Evolutionary conservation across 106 monocot genomes (phyloP).

Genomic region (Allium cepa): DNA sequence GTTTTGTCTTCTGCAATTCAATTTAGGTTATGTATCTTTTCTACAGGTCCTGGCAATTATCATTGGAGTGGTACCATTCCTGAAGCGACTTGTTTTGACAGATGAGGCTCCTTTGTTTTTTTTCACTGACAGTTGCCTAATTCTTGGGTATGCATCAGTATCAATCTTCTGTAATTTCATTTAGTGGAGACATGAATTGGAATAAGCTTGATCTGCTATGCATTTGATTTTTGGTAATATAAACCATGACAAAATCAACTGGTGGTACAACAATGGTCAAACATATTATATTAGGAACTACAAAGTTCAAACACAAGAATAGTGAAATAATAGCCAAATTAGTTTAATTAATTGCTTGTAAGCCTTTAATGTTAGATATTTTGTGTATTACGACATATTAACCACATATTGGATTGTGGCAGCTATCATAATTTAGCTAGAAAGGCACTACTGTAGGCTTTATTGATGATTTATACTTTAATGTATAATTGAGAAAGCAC

Average conservation of each 20-base stretch:
- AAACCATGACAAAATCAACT: neutral
- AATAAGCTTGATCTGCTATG: neutral
- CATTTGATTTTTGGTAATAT: neutral
- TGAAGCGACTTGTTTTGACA: constrained; percentile 71
- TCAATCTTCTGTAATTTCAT: neutral
- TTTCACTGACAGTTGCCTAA: constrained; percentile 94
- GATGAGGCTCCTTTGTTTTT: constrained; percentile 93
- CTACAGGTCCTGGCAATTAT: constrained; percentile 68
- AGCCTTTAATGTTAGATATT: too few relatives aligned
- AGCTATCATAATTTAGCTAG: too few relatives aligned
- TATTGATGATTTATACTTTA: too few relatives aligned
- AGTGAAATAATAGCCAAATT: neutral
- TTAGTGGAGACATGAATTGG: neutral
- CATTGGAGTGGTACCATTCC: constrained; percentile 72
- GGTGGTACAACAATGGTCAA: too few relatives aligned
- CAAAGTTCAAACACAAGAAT: neutral
- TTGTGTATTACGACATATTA: too few relatives aligned
- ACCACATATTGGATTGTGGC: too few relatives aligned
- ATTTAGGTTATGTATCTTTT: constrained; percentile 5
- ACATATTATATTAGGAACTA: too few relatives aligned
- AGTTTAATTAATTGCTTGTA: too few relatives aligned
- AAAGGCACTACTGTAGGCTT: too few relatives aligned
- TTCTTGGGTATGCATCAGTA: constrained; percentile 76
- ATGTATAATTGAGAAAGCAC: too few relatives aligned
- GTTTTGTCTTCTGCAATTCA: neutral